A percentile compares a stretch with the other conserved stretches of the same genome.
Evolutionary conservation across 371 early-diverging fungal genomes (phyloP).

Genomic region (Sporodiniella umbellata): DNA sequence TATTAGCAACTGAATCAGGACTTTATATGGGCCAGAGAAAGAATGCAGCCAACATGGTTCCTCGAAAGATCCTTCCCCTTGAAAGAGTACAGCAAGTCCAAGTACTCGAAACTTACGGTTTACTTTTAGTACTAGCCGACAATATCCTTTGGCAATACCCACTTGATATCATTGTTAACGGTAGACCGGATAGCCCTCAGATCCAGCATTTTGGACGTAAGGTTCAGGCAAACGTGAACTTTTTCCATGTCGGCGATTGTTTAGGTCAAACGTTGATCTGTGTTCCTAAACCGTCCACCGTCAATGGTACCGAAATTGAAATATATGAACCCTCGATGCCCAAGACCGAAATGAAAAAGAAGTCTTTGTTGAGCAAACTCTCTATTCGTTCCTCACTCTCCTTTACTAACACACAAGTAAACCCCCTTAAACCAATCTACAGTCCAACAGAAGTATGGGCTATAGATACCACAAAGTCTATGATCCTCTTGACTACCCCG

Average conservation of each 20-base stretch:
- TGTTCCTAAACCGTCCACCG: constrained; percentile 23
- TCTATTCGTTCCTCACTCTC: constrained; percentile 5
- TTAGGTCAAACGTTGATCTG: constrained; percentile 27
- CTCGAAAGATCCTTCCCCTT: constrained; percentile 29
- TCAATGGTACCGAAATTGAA: constrained; percentile 25
- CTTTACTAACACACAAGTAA: constrained; percentile 18
- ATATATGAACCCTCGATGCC: constrained; percentile 28
- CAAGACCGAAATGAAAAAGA: constrained; percentile 16
- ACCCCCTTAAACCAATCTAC: constrained; percentile 12
- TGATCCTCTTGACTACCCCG: constrained; percentile 31
- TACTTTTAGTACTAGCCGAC: constrained; percentile 36
- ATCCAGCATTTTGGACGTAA: constrained; percentile 23
- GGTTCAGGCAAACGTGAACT: constrained; percentile 25
- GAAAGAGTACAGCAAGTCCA: constrained; percentile 33
- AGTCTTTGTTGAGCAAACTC: constrained; percentile 4
- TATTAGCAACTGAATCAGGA: constrained; percentile 40
- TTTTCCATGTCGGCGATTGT: constrained; percentile 38
- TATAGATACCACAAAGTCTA: constrained; percentile 30
- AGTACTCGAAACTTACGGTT: constrained; percentile 37
- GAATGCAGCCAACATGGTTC: constrained; percentile 12
- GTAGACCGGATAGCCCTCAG: constrained; percentile 19
- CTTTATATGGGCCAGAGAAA: constrained; percentile 31
- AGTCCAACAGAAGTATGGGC: constrained; percentile 43
- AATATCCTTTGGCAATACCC: constrained; percentile 37
- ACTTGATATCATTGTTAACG: constrained; percentile 29